Base-by-base conservation (phyloP, 805 yeast species). In the Spathaspora hagerdaliae region DNA sequence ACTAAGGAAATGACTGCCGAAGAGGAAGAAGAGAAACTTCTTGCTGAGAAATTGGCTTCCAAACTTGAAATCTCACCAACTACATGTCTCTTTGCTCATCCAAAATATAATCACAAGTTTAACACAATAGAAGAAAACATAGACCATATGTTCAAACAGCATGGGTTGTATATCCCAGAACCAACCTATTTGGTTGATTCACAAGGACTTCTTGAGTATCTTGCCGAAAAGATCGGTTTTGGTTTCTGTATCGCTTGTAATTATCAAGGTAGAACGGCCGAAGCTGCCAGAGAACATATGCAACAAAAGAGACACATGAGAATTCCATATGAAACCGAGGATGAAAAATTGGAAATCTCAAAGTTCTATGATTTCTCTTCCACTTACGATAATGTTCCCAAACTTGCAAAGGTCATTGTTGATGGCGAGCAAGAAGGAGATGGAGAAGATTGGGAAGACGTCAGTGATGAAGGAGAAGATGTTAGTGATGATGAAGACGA, bases 81-180 rank as follows among this genome's bases (percentile, higher is more conserved):
- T 3, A 63, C 75, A 3, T 79, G 84, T 63, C 59, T 79, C 31
- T 78, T 79, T 53, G 78, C 82, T 46, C 68, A 68, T 38, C 60
- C 64, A 9, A 70, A 66, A 36, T 51, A 56, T 27, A 59, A 67
- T 34, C 58, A 64, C 40, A 46, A 50, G 12, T 74, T 73, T 43
- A 59, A 52, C 10, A 58, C 64, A 26, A 51, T 74, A 13, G 80
- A 77, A 6, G 74, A 63, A 27, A 71, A 71, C 44, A 56, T 85
- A 29, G 74, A 72, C 27, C 96, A 94, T 63, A 85, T 94, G 96
- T 82, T 79, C 57, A 75, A 74, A 47, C 70, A 64, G 33, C 97
- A 87, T 63, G 98, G 98, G 1, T 73, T 94, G 37, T 94, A 85
- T 50, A 76, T 94, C 6, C 99, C 99, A 1, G 97, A 94, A 62